A percentile compares a stretch with the other conserved stretches of the same genome.
phyloP scores from a whole-genome alignment of 345 rosid species.

The Erucastrum elatum region DNA sequence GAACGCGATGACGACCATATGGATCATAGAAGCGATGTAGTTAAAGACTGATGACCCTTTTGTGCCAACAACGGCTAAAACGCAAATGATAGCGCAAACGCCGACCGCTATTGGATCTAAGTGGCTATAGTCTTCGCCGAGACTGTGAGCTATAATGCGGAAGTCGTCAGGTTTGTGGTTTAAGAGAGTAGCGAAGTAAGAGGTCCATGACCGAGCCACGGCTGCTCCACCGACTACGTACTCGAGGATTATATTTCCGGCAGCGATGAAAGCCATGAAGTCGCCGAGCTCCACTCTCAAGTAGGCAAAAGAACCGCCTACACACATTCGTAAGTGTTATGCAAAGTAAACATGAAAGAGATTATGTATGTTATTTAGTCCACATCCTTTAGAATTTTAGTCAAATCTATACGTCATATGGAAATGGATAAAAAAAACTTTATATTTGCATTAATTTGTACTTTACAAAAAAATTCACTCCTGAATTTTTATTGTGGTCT shows the following conservation, averaged over 20 bases:
- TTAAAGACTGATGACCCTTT: constrained; percentile 80
- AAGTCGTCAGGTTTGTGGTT: constrained; percentile 68
- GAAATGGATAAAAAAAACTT: too few relatives aligned
- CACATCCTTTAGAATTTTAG: neutral
- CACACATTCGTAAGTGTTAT: neutral
- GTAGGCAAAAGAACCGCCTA: constrained; percentile 92
- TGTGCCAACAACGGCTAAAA: constrained; percentile 67
- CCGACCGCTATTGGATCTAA: constrained; percentile 78
- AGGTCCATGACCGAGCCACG: constrained; percentile 82
- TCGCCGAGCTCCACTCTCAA: constrained; percentile 88
- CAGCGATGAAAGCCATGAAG: constrained; percentile 84
- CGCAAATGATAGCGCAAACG: constrained; percentile 44
- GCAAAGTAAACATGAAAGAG: too few relatives aligned
- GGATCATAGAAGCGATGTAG: constrained; percentile 68
- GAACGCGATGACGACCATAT: constrained; percentile 63
- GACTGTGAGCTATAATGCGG: constrained; percentile 51
- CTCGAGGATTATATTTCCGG: constrained; percentile 82
- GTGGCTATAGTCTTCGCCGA: constrained; percentile 55
- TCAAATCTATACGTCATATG: neutral
- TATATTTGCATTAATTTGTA: too few relatives aligned
- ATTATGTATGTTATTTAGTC: neutral
- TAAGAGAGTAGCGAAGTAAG: constrained; percentile 80
- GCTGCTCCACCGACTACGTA: constrained; percentile 73
- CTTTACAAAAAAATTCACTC: too few relatives aligned
- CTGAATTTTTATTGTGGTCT: neutral